Evolutionary conservation across 2,329 filamentous ascomycete genomes (phyloP).

Genomic region (Hypoxylon sp.): DNA sequence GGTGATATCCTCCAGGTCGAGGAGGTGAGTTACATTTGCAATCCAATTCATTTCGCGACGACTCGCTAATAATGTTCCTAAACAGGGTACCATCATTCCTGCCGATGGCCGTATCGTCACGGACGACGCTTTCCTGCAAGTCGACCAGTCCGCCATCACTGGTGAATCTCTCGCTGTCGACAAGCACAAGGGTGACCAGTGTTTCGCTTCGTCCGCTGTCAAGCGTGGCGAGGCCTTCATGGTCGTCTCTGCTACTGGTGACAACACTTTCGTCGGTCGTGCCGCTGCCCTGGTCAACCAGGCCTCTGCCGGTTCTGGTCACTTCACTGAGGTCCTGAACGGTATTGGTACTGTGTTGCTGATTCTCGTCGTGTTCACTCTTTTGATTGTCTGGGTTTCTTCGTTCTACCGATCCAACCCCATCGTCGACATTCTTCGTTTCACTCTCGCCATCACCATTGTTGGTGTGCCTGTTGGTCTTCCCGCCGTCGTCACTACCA

Average conservation of each 20-base stretch:
- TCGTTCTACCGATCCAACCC: slow-evolving; percentile 87
- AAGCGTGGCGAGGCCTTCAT: slow-evolving; percentile 90
- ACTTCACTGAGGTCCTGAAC: slow-evolving; percentile 92
- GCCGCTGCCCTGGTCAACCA: slow-evolving; percentile 85
- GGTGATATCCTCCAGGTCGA: slow-evolving; percentile 91
- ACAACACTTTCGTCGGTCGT: slow-evolving; percentile 89
- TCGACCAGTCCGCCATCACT: slow-evolving; percentile 91
- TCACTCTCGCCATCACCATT: slow-evolving; percentile 88
- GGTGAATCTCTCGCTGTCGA: slow-evolving; percentile 92
- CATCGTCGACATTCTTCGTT: slow-evolving; percentile 81
- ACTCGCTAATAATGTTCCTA: slow-evolving; percentile 29
- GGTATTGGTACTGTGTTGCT: slow-evolving; percentile 83
- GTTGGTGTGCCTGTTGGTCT: slow-evolving; percentile 94
- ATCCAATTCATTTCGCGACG: not conserved
- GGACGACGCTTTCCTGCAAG: slow-evolving; percentile 83
- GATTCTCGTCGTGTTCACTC: slow-evolving; percentile 80
- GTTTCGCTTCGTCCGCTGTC: slow-evolving; percentile 86
- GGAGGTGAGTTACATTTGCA: slow-evolving; percentile 55
- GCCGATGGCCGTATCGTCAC: slow-evolving; percentile 88
- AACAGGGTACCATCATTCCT: slow-evolving; percentile 81
- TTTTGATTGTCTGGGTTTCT: slow-evolving; percentile 84
- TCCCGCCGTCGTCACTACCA: slow-evolving; percentile 90
- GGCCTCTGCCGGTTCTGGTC: slow-evolving; percentile 76
- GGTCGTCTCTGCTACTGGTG: slow-evolving; percentile 83
- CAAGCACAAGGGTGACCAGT: slow-evolving; percentile 82